Evolutionary conservation across 257 asterid species (phyloP), one percentile per base, ranked within the genome.

Genomic region (Fraxinus pennsylvanica): DNA sequence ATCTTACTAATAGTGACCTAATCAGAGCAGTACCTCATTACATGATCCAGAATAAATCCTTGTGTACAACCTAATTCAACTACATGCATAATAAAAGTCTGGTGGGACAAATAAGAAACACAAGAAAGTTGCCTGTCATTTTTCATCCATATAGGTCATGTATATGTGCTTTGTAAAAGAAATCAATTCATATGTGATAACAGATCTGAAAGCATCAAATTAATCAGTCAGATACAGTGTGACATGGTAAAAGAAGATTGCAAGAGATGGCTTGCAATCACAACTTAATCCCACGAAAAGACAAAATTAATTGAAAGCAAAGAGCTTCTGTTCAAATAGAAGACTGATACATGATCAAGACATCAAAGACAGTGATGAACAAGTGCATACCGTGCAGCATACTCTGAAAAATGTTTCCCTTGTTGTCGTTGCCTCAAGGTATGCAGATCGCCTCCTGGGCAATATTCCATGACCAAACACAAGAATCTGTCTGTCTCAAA

Each of bases 371-470:
- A 71, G 9, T 8, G 15, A 29, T 71, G 30, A 15, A 59, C 12
- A 66, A 77, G 59, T 75, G 50, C 81, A 74, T 84, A 88, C 91
- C 91, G 74, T 17, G 91, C 87, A 76, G 91, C 89, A 82, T 88
- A 85, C 78, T 88, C 91, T 1, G 91, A 88, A 75, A 88, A 88
- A 82, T 85, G 88, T 78, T 88, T 88, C 76, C 91, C 89, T 3
- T 89, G 88, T 76, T 88, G 89, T 52, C 88, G 74, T 76, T 88
- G 88, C 74, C 91, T 82, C 73, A 88, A 67, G 38, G 89, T 80
- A 78, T 88, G 91, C 74, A 88, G 81, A 82, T 88, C 91, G 35
- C 91, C 91, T 47, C 91, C 91, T 32, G 91, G 91, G 79, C 91
- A 88, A 78, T 84, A 88, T 73, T 88, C 91, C 91, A 85, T 88